Evolutionary conservation across 352 stramenopile genomes (phyloP).

Genomic region (Globisporangium heterothallicum): DNA sequence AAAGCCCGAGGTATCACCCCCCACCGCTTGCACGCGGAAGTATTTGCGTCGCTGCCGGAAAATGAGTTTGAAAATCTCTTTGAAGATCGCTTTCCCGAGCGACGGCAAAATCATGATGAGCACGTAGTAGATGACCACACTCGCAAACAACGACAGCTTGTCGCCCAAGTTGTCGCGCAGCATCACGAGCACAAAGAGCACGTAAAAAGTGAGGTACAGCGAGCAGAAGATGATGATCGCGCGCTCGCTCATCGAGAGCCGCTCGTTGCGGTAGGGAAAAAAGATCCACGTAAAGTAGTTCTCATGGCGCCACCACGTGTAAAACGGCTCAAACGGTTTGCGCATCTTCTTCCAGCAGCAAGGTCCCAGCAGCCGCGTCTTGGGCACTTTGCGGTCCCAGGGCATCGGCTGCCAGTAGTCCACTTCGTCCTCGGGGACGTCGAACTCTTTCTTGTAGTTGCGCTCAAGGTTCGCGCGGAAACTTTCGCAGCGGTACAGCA

Average conservation of each 20-base stretch:
- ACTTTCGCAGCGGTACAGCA: constrained; percentile 46
- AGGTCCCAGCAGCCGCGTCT: constrained; percentile 49
- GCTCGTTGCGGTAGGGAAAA: constrained; percentile 62
- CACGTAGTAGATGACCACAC: constrained; percentile 46
- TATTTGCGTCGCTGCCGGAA: constrained; percentile 66
- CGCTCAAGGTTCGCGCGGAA: constrained; percentile 58
- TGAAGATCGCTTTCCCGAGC: constrained; percentile 62
- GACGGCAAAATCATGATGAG: constrained; percentile 46
- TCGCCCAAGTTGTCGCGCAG: constrained; percentile 33
- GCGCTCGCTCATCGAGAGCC: constrained; percentile 46
- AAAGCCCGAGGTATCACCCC: constrained; percentile 38
- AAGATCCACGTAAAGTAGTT: constrained; percentile 82
- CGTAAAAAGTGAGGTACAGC: constrained; percentile 73
- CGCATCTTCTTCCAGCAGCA: constrained; percentile 70
- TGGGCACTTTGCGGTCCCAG: constrained; percentile 67
- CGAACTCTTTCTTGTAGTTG: constrained; percentile 48
- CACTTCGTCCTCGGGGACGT: constrained; percentile 53
- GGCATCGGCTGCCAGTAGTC: constrained; percentile 68
- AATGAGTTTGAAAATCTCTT: constrained; percentile 74
- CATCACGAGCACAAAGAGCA: constrained; percentile 65
- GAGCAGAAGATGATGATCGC: constrained; percentile 65
- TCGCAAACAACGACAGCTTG: constrained; percentile 31
- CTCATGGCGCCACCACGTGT: constrained; percentile 70
- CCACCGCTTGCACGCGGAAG: constrained; percentile 40
- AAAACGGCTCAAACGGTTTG: constrained; percentile 54